Conservation (phyloP, 2,329 filamentous ascomycete species). For the Diplodia seriata region DNA sequence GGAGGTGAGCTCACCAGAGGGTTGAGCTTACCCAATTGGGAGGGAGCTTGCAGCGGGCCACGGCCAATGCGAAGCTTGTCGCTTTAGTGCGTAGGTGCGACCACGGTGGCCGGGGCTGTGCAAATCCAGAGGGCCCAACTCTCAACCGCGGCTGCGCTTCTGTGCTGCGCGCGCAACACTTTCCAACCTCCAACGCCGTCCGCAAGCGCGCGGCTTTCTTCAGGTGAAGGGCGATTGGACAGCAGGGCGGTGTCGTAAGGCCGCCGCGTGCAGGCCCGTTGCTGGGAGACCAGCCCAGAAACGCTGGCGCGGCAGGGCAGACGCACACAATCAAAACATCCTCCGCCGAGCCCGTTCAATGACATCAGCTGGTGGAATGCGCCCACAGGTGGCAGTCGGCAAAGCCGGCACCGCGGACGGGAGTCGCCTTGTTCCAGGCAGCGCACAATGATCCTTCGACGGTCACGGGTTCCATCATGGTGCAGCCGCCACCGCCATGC, state of each 20-base stretch:
- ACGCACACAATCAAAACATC: background rate
- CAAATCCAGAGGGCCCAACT: background rate
- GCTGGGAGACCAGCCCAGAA: background rate
- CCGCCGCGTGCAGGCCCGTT: background rate
- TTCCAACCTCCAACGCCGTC: conserved; percentile 1
- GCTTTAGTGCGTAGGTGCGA: background rate
- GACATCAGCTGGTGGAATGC: conserved; percentile 11
- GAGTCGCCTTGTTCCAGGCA: background rate
- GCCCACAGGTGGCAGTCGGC: background rate
- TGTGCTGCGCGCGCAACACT: background rate
- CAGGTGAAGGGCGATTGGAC: background rate
- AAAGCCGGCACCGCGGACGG: conserved; percentile 6
- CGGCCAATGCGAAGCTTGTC: conserved; percentile 20
- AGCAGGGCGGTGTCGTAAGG: background rate
- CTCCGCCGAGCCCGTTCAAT: conserved; percentile 1
- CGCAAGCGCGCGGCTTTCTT: conserved; percentile 9
- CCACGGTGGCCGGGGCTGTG: conserved; percentile 16
- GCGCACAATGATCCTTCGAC: conserved; percentile 11
- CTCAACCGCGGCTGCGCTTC: background rate
- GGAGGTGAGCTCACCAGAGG: conserved; percentile 22
- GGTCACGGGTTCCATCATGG: conserved; percentile 13
- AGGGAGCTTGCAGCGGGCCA: conserved; percentile 5
- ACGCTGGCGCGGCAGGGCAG: background rate
- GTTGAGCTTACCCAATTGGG: background rate
- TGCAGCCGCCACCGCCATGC: conserved; percentile 21